Conservation (phyloP, 805 yeast species). For the Candida gorgasii region DNA sequence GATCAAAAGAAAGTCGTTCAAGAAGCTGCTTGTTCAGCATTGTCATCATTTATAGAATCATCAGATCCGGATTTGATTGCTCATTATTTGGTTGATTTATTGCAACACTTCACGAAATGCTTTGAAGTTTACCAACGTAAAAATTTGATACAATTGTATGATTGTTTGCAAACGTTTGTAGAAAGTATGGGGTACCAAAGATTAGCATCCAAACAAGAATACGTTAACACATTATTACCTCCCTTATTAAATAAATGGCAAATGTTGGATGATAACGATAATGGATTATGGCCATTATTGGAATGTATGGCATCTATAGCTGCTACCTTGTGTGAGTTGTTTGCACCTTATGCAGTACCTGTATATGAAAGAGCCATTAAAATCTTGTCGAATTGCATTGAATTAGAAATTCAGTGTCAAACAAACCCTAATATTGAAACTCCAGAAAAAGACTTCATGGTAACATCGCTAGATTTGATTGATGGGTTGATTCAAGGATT, state of each 20-base stretch:
- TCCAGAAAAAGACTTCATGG: constrained; percentile 88
- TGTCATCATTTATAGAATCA: constrained; percentile 79
- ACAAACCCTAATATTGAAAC: constrained; percentile 67
- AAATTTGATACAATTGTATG: constrained; percentile 80
- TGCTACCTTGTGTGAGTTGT: constrained; percentile 77
- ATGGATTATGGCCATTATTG: constrained; percentile 85
- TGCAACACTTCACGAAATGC: constrained; percentile 71
- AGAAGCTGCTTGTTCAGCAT: constrained; percentile 87
- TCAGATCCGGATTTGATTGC: constrained; percentile 63
- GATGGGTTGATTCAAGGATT: constrained; percentile 94
- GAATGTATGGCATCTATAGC: constrained; percentile 94
- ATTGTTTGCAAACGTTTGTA: constrained; percentile 86
- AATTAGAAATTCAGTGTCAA: constrained; percentile 61
- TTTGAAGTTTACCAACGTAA: constrained; percentile 78
- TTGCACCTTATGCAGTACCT: constrained; percentile 86
- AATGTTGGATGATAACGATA: constrained; percentile 68
- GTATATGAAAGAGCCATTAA: constrained; percentile 77
- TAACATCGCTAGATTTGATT: constrained; percentile 83
- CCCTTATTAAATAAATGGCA: constrained; percentile 86
- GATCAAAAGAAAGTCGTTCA: constrained; percentile 93
- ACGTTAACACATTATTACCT: constrained; percentile 67
- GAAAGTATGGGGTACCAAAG: constrained; percentile 68
- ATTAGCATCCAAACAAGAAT: constrained; percentile 52
- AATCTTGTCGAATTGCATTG: constrained; percentile 68
- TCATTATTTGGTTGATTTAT: constrained; percentile 63